Base-by-base conservation (phyloP, 805 yeast genomes). In the Saturnispora diversa region DNA sequence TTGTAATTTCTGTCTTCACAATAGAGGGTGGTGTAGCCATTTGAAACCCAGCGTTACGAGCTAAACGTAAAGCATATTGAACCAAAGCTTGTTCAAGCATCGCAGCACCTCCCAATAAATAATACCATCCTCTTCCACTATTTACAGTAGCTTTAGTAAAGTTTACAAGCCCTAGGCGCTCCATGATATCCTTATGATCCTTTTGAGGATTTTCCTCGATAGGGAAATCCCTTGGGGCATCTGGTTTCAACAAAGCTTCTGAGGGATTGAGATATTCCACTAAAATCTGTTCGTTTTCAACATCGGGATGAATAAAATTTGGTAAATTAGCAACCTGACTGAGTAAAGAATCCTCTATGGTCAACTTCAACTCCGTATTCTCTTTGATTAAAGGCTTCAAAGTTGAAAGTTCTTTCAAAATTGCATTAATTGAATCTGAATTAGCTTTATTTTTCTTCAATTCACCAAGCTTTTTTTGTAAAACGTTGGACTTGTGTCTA, bases 71-170 rank as follows among this genome's bases (percentile, higher is more conserved):
- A 0, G 94, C 81, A 56, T 79, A 87, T 49, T 84, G 90, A 1
- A 87, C 74, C 31, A 92, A 65, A 0, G 98, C 98, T 54, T 83
- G 94, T 54, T 92, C 98, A 36, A 92, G 61, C 26, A 79, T 63
- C 0, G 96, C 97, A 15, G 92, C 96, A 47, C 82, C 94, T 15
- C 85, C 84, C 1, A 80, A 45, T 5, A 92, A 62, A 52, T 84
- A 92, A 56, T 87, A 88, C 82, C 94, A 87, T 2, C 95, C 84
- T n/a, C 74, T 60, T 0, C 96, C 96, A 6, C 92, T 73, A 1
- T 85, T 74, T 24, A 71, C 66, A 0, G 97, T 66, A 0, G 95
- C 97, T 1, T 74, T 65, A 13, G 66, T 63, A 39, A 92, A 72
- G 44, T 92, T 92, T 20, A 86, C 61, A 20, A 90, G 60, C 0